Evolutionary conservation across 768 basidiomycete genomes (phyloP), one percentile per base, ranked within the genome.

Genomic region (Boletus huronensis): DNA sequence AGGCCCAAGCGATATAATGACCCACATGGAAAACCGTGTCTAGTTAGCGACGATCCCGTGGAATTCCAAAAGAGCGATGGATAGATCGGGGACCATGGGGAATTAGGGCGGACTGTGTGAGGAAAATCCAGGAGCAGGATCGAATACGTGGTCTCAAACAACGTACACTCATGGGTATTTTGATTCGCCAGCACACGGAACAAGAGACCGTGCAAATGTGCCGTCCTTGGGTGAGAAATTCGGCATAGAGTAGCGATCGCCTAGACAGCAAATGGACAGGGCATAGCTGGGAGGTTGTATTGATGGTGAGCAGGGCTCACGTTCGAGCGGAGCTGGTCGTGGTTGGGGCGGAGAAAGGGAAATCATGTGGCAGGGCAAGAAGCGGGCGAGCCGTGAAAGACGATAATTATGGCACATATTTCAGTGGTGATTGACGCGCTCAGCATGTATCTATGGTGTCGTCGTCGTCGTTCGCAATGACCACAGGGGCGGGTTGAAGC

Each of bases 311-410:
- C 29, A 42, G 6, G 21, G 38, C n/a, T 17, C n/a, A 42, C 46
- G 68, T 72, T 72, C 52, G 70, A 72, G 69, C 69, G 69, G 69
- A 70, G 69, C 69, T 70, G 57, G 57, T 48, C 32, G 50, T 61
- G 65, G 66, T 70, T 70, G 63, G 63, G 69, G 60, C 69, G 69
- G 69, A 70, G 69, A 70, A 66, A 59, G 40, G 52, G 58, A 64
- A 39, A 59, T 55, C 59, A 65, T 69, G 65, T 59, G 61, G 59
- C 63, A 58, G 36, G 44, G 34, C 42, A 54, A 62, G 57, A 57
- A 57, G 53, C 54, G 26, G 47, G 50, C 53, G 44, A 59, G 47
- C 32, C 34, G 53, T 53, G 46, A 61, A 34, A 43, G 48, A 29
- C 35, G 59, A 61, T 56, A 61, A 60, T 63, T 69, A 69, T 70